Conservation (phyloP, 2,329 filamentous ascomycete species). For the Amphichorda felina region DNA sequence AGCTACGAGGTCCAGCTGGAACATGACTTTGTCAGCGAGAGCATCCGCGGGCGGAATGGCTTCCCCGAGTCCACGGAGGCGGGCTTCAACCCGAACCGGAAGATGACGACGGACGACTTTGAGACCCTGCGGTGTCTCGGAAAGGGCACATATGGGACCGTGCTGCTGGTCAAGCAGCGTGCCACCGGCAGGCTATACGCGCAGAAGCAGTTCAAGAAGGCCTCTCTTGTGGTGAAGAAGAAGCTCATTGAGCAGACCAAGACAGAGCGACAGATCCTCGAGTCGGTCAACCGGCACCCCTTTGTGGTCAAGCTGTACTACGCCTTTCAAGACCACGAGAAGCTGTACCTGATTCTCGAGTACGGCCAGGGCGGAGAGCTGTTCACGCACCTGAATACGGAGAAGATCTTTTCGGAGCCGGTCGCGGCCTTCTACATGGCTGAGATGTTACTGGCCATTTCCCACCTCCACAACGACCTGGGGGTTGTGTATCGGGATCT, state of each 20-base stretch:
- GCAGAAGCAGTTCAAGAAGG: conserved; percentile 98
- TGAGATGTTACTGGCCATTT: conserved; percentile 88
- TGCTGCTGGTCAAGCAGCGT: conserved; percentile 83
- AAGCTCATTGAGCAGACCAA: conserved; percentile 94
- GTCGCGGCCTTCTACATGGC: conserved; percentile 96
- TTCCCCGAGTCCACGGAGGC: conserved; percentile 38
- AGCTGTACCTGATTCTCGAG: conserved; percentile 92
- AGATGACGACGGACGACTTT: conserved; percentile 90
- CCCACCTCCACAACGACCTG: conserved; percentile 82
- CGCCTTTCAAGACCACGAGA: conserved; percentile 95
- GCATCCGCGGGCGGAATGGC: conserved; percentile 28
- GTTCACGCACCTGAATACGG: conserved; percentile 86
- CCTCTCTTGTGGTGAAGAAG: conserved; percentile 88
- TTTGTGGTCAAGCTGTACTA: conserved; percentile 98
- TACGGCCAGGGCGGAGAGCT: conserved; percentile 96
- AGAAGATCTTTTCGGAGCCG: conserved; percentile 89
- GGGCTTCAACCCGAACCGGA: conserved; percentile 47
- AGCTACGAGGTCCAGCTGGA: conserved; percentile 81
- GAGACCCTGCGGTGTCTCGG: conserved; percentile 84
- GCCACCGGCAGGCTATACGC: conserved; percentile 83
- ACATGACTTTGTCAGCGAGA: conserved; percentile 70
- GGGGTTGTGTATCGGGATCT: conserved; percentile 94
- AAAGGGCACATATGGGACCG: conserved; percentile 92
- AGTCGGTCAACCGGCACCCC: conserved; percentile 90
- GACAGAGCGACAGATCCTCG: conserved; percentile 87